A percentile compares a stretch with the other conserved stretches of the same genome.
phyloP scores from a whole-genome alignment of 371 early-diverging fungal species.

The Haplosporangium sp. region DNA sequence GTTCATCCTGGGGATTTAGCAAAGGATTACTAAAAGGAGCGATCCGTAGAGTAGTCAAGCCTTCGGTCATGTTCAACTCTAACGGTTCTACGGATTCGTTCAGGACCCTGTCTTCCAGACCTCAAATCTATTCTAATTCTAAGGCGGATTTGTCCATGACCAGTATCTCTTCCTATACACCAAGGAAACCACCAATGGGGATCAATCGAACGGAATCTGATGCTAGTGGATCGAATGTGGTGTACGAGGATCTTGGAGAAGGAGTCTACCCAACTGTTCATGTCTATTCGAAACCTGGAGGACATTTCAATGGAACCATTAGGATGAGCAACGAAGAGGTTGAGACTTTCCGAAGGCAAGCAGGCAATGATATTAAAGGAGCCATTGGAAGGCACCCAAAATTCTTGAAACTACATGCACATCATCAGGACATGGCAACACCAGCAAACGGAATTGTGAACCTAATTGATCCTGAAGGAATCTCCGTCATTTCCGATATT shows the following conservation, averaged over 20 bases:
- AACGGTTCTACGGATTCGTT: constrained; percentile 14
- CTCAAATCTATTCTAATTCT: background rate
- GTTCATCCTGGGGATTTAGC: constrained; percentile 21
- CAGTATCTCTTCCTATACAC: background rate
- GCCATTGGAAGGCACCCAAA: constrained; percentile 8
- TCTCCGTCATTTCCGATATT: constrained; percentile 72
- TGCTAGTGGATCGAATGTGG: constrained; percentile 3
- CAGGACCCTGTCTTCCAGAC: background rate
- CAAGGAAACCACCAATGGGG: background rate
- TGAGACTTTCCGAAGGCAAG: background rate
- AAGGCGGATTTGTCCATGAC: constrained; percentile 1
- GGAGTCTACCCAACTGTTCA: constrained; percentile 31
- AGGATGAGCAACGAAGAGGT: constrained; percentile 22
- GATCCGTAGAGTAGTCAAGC: constrained; percentile 17
- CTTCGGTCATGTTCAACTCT: constrained; percentile 8
- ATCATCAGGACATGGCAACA: constrained; percentile 24
- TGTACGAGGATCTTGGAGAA: constrained; percentile 19
- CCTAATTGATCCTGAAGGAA: constrained; percentile 63
- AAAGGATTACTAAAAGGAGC: constrained; percentile 32
- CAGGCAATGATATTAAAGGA: background rate
- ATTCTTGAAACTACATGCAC: constrained; percentile 30
- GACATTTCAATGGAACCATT: constrained; percentile 39
- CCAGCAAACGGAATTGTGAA: constrained; percentile 57
- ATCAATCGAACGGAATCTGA: constrained; percentile 15
- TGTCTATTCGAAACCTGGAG: constrained; percentile 30